Percentiles rank a stretch among this genome's conserved stretches.
Evolutionary conservation across 495 filamentous ascomycete species (phyloP).

Genomic region (Platismatia glauca): DNA sequence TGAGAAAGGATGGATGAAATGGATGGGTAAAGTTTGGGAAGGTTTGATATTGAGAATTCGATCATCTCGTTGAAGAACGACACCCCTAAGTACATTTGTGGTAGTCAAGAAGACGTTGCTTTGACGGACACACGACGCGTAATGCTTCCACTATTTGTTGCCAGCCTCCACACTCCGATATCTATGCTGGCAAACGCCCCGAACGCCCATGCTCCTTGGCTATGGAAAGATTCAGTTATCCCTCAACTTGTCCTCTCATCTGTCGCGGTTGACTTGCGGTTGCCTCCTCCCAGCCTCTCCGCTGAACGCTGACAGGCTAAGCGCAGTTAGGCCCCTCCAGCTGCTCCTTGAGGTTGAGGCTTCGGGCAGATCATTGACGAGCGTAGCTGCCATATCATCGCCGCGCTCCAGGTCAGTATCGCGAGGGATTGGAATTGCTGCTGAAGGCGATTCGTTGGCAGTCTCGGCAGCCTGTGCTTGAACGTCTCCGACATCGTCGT

Average conservation of each 20-base stretch:
- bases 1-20: no score
- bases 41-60: background rate
- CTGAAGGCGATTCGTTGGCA: slow-evolving; percentile 39
- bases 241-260: slow-evolving; percentile 25
- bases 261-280: slow-evolving; percentile 36
- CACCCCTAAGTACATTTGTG: background rate
- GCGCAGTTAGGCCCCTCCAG: slow-evolving; percentile 28
- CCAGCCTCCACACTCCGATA: background rate
- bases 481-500: slow-evolving; percentile 41
- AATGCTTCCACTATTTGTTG: slow-evolving; percentile 11
- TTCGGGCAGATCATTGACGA: slow-evolving; percentile 32
- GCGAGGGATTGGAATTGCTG: slow-evolving; percentile 37
- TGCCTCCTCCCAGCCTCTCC: slow-evolving; percentile 46
- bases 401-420: slow-evolving; percentile 36
- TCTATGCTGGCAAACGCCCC: background rate
- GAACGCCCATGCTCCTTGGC: slow-evolving; percentile 10
- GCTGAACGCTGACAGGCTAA: slow-evolving; percentile 43
- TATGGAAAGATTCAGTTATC: slow-evolving; percentile 1
- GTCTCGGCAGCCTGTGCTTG: slow-evolving; percentile 35
- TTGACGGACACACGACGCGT: background rate
- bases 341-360: slow-evolving; percentile 18
- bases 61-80: background rate
- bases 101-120: background rate
- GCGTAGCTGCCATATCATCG: slow-evolving; percentile 31
- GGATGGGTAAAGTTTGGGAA: background rate